Evolutionary conservation across 2,329 filamentous ascomycete genomes (phyloP), one percentile per base, ranked within the genome.

Genomic region (Aspergillus pseudoviridinutans): DNA sequence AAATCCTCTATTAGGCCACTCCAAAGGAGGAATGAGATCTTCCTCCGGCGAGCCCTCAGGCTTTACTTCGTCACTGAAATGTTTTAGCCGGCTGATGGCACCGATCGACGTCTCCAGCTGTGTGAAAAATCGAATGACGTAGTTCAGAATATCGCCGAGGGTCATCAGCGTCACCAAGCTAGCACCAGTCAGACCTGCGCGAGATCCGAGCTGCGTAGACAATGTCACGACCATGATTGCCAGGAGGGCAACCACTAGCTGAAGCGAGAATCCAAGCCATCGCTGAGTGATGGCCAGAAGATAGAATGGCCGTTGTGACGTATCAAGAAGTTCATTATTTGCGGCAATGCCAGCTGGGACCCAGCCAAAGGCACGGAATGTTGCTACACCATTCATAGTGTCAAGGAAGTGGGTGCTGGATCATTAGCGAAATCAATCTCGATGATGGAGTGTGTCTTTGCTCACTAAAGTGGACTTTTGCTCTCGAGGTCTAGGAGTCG

Each of bases 321-420:
- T 58, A 55, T 80, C 73, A 4, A 80, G 67, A 25, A 73, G 59
- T 2, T 64, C 52, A 0, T 73, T 68, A 1, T 72, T 76, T 46
- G 76, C 74, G 20, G 75, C 61, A 0, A 71, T 65, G 25, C 78
- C 71, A 2, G 69, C 65, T 5, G 64, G 58, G 20, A 74, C 71
- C 80, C 80, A 83, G 1, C 74, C 74, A 54, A 82, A 82, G 0
- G 81, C 77, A 5, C 80, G 78, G 32, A 85, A 77, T 0, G 80
- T 82, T 1, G 73, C 60, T 0, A 84, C 60, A 0, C 81, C 81
- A 3, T 74, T 6, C 14, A 42, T 14, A 17, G 17, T n/a, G 14
- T 42, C 38, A 3, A 25, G 24, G 24, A 25, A 25, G 24, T 25
- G 24, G 24, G 24, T 25, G 24, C 24, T 25, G 24, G 24, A 25